These are phyloP conservation scores for Kodamaea hsintzibuensis DNA, from an alignment of 805 yeast species.

Conservation along the genomic window DNA sequence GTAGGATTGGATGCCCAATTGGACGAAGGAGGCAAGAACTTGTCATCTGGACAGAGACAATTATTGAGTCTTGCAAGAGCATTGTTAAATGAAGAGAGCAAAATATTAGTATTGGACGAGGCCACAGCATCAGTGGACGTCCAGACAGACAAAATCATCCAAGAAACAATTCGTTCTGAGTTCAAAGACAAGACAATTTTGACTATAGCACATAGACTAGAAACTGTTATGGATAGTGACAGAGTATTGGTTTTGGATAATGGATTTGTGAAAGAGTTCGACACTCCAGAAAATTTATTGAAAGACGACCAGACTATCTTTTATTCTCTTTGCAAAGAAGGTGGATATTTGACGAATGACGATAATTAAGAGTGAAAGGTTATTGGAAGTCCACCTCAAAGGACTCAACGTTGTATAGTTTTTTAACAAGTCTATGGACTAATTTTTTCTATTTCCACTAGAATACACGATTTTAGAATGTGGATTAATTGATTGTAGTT, in stretches of 20 bases:
- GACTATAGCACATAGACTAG: conserved; percentile 87
- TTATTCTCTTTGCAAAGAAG: conserved; percentile 25
- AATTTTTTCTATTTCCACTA: too few species aligned
- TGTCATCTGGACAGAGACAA: conserved; percentile 88
- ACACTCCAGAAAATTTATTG: conserved; percentile 56
- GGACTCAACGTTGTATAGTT: not conserved
- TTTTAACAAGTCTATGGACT: not conserved
- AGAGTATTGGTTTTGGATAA: conserved; percentile 70
- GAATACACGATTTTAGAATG: too few species aligned
- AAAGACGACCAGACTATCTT: conserved; percentile 46
- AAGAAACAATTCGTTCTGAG: conserved; percentile 72
- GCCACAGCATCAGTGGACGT: conserved; percentile 78
- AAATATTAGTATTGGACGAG: conserved; percentile 28
- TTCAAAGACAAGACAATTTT: conserved; percentile 76
- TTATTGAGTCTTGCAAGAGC: conserved; percentile 83
- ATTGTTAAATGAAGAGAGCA: conserved; percentile 48
- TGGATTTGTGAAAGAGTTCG: conserved; percentile 79
- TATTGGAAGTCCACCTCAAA: too few species aligned
- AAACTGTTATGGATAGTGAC: conserved; percentile 85
- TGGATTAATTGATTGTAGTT: too few species aligned
- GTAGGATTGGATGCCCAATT: conserved; percentile 27
- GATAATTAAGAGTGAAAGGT: not conserved
- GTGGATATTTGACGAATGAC: not conserved
- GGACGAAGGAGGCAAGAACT: conserved; percentile 76
- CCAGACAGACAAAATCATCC: conserved; percentile 78